Percentiles rank a stretch among this genome's conserved stretches.
These are phyloP conservation scores for Brassica juncea DNA, from an alignment of 345 rosid species.

Conservation along the genomic window DNA sequence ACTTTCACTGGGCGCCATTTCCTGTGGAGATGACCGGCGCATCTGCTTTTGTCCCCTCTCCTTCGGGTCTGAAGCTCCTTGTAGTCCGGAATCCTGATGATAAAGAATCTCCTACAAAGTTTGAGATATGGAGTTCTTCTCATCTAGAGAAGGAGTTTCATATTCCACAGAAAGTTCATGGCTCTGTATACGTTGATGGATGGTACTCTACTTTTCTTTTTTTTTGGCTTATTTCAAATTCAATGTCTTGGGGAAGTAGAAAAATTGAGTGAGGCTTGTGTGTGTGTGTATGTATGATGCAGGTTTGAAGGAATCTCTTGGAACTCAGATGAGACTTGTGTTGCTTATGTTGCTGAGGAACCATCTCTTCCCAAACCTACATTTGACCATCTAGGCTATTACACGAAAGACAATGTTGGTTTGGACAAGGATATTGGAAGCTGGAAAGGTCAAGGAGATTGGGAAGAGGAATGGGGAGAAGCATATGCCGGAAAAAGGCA, in stretches of 20 bases:
- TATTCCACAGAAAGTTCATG: conserved; percentile 78
- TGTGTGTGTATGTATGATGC: conserved; percentile 1
- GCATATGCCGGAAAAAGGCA: conserved; percentile 84
- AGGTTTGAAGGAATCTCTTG: conserved; percentile 98
- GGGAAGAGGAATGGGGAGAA: conserved; percentile 99
- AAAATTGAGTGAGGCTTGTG: conserved; percentile 14
- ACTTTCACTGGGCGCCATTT: conserved; percentile 78
- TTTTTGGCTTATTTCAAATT: background rate
- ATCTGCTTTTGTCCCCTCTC: conserved; percentile 73
- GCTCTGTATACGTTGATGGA: conserved; percentile 78
- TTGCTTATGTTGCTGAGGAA: conserved; percentile 89
- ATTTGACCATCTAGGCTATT: conserved; percentile 55
- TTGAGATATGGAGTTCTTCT: conserved; percentile 82
- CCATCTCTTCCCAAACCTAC: conserved; percentile 64
- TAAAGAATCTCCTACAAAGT: conserved; percentile 64
- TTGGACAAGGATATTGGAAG: conserved; percentile 58
- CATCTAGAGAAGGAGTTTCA: conserved; percentile 81
- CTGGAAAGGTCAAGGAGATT: conserved; percentile 98
- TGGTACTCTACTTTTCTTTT: conserved; percentile 48
- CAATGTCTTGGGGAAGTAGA: background rate
- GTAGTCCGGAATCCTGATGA: conserved; percentile 74
- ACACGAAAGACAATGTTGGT: conserved; percentile 47
- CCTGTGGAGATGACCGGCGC: conserved; percentile 79
- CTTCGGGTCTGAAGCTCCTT: conserved; percentile 80
- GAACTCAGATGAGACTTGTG: conserved; percentile 70